phyloP scores from a whole-genome alignment of 371 early-diverging fungal genomes.

The Smittium culicis region DNA sequence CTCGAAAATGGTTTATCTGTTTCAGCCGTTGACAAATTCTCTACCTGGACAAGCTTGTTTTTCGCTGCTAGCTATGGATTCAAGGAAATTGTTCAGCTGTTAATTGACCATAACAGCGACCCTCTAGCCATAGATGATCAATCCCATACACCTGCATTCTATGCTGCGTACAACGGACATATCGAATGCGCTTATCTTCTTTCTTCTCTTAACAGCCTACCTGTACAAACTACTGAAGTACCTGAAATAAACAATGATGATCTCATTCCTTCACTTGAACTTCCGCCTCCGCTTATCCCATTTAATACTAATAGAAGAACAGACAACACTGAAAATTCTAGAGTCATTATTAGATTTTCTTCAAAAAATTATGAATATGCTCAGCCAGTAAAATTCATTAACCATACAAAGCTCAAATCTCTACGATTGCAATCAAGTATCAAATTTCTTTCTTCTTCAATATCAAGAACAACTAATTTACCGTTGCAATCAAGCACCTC shows the following conservation, averaged over 20 bases:
- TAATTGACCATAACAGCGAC: slow-evolving; percentile 67
- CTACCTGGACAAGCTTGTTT: slow-evolving; percentile 91
- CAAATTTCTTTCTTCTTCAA: slow-evolving; percentile 70
- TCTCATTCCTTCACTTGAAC: slow-evolving; percentile 62
- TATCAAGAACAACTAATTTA: slow-evolving; percentile 79
- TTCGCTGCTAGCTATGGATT: slow-evolving; percentile 90
- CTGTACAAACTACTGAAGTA: neutral
- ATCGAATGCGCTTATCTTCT: slow-evolving; percentile 55
- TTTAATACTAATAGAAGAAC: slow-evolving; percentile 92
- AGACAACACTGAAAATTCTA: slow-evolving; percentile 72
- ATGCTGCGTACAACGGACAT: slow-evolving; percentile 89
- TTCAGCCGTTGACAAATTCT: slow-evolving; percentile 72
- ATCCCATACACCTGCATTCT: slow-evolving; percentile 71
- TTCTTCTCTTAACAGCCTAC: neutral
- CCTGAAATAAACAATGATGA: slow-evolving; percentile 43
- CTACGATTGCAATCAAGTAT: slow-evolving; percentile 45
- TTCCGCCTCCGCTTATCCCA: slow-evolving; percentile 94
- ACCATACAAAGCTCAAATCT: slow-evolving; percentile 39
- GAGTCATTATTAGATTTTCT: slow-evolving; percentile 56
- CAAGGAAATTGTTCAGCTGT: slow-evolving; percentile 55
- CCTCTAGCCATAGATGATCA: slow-evolving; percentile 68
- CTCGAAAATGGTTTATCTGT: slow-evolving; percentile 57
- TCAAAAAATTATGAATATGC: slow-evolving; percentile 19
- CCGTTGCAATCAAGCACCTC: slow-evolving; percentile 52
- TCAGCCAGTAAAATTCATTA: slow-evolving; percentile 24